phyloP scores from a whole-genome alignment of 306 rosid genomes.

The Cucurbita moschata region DNA sequence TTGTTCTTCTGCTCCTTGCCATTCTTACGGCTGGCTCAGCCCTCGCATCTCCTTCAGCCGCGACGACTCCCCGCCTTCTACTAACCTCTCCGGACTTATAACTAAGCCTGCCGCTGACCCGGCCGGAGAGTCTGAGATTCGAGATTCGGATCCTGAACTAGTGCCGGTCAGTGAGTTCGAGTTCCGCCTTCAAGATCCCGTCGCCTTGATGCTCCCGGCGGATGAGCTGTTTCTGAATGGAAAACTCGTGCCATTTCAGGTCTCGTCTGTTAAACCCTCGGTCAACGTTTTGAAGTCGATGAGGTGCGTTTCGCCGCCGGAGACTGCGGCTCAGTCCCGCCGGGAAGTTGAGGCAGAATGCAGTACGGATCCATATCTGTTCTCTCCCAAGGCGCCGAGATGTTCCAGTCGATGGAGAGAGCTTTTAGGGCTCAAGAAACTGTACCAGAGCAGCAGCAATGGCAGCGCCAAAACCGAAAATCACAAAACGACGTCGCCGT shows the following conservation, averaged over 20 bases:
- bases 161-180: slow-evolving; percentile 39
- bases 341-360: slow-evolving; percentile 22
- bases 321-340: slow-evolving; percentile 13
- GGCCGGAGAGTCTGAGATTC: background rate
- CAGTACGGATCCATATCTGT: slow-evolving; percentile 39
- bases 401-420: slow-evolving; percentile 93
- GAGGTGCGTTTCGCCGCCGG: slow-evolving; percentile 14
- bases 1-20: slow-evolving; percentile 27
- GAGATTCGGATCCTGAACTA: slow-evolving; percentile 53
- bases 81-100: slow-evolving; percentile 9
- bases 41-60: slow-evolving; percentile 44
- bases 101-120: background rate
- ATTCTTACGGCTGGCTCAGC: slow-evolving; percentile 51
- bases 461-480: slow-evolving; percentile 21
- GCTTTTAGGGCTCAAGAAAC: slow-evolving; percentile 57
- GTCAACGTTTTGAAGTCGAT: background rate
- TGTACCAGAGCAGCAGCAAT: slow-evolving; percentile 23
- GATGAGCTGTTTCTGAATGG: slow-evolving; percentile 86
- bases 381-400: slow-evolving; percentile 95
- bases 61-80: slow-evolving; percentile 8
- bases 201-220: slow-evolving; percentile 76
- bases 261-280: slow-evolving; percentile 23
- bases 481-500: slow-evolving; percentile 25
- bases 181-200: slow-evolving; percentile 74
- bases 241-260: slow-evolving; percentile 66